phyloP scores from a whole-genome alignment of 257 asterid species.

The Nicotiana benthamiana region DNA sequence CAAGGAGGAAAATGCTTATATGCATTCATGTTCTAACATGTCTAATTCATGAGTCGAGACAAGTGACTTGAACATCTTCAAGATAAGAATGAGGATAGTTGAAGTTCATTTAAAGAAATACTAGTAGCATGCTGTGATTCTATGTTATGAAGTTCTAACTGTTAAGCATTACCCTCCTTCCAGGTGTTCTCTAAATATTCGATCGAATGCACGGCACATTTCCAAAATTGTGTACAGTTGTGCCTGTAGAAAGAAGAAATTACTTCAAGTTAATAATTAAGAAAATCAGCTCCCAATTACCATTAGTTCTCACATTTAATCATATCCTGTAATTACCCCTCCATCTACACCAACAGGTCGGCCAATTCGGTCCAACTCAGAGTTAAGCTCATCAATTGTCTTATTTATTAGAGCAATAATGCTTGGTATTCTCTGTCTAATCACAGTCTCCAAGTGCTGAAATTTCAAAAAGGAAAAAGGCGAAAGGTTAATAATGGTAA shows the following conservation, averaged over 20 bases:
- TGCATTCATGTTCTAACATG: too few relatives aligned
- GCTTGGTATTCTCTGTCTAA: slow-evolving; percentile 92
- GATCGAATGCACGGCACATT: slow-evolving; percentile 96
- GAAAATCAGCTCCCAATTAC: neutral
- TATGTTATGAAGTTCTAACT: slow-evolving; percentile 6
- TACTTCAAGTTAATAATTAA: slow-evolving; percentile 10
- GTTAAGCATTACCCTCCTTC: slow-evolving; percentile 81
- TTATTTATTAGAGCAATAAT: slow-evolving; percentile 81
- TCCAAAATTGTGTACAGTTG: slow-evolving; percentile 88
- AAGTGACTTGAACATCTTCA: too few relatives aligned
- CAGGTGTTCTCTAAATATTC: slow-evolving; percentile 73
- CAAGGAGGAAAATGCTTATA: too few relatives aligned
- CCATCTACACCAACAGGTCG: slow-evolving; percentile 89
- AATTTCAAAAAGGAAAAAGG: neutral
- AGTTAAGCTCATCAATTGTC: slow-evolving; percentile 89
- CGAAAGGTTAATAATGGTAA: neutral
- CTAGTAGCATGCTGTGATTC: neutral
- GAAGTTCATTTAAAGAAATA: neutral
- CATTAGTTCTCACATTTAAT: neutral
- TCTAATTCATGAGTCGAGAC: too few relatives aligned
- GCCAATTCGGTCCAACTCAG: slow-evolving; percentile 93
- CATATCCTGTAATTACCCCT: slow-evolving; percentile 54
- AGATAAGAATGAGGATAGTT: too few relatives aligned
- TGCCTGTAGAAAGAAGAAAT: slow-evolving; percentile 46
- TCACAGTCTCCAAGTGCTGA: slow-evolving; percentile 91